Percentiles rank a stretch among this genome's conserved stretches.
These are phyloP conservation scores for Ceratobasidium sp. DNA, from an alignment of 1,284 basidiomycete genomes.

Conservation along the genomic window DNA sequence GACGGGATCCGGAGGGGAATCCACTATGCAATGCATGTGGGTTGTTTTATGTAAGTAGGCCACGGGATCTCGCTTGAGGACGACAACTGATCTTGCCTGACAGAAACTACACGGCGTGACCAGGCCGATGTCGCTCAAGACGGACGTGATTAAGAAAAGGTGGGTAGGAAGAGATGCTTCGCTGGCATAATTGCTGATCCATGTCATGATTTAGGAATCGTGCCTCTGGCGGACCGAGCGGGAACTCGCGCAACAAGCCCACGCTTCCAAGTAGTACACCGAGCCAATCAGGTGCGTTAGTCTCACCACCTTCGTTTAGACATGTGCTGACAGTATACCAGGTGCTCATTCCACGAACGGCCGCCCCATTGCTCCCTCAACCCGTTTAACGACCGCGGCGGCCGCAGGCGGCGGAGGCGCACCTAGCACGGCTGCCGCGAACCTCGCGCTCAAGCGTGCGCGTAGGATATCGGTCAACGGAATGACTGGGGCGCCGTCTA, in stretches of 20 bases:
- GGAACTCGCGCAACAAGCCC: constrained; percentile 9
- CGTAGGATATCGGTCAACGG: constrained; percentile 39
- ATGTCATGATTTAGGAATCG: constrained; percentile 14
- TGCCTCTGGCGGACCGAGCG: constrained; percentile 32
- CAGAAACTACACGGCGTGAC: constrained; percentile 97
- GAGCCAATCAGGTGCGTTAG: constrained; percentile 2
- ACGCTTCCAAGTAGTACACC: constrained; percentile 2
- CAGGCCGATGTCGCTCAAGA: constrained; percentile 93
- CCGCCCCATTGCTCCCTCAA: constrained; percentile 33
- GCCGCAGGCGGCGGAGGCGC: constrained; percentile 30
- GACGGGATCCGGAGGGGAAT: constrained; percentile 94
- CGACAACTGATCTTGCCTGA: constrained; percentile 51
- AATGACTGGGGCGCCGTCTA: constrained; percentile 3
- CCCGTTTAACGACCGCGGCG: constrained; percentile 27
- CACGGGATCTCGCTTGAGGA: constrained; percentile 12
- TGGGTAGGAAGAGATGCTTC: constrained; percentile 57
- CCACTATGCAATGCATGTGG: constrained; percentile 94
- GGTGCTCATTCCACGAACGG: constrained; percentile 24
- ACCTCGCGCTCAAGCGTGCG: constrained; percentile 28
- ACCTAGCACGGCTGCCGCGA: constrained; percentile 18
- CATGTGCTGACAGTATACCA: background rate
- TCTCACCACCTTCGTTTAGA: background rate
- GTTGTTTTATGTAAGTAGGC: constrained; percentile 83
- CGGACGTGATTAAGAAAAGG: constrained; percentile 98
- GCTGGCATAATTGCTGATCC: background rate